Evolutionary conservation across 805 yeast species (phyloP).

Genomic region (Saccharomyces jurei): DNA sequence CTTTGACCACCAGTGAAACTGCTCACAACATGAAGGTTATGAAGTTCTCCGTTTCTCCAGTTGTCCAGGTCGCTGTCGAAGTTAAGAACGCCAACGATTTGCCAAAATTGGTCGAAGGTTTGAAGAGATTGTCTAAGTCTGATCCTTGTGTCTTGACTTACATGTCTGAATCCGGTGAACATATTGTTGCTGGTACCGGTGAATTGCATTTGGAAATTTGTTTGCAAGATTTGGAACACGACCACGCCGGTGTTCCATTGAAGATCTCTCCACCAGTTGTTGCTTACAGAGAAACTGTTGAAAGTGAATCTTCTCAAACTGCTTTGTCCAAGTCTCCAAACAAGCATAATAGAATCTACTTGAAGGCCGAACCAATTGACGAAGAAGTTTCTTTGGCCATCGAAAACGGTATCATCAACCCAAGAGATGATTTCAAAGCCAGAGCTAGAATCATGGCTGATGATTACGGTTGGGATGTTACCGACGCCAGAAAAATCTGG

Average conservation of each 20-base stretch:
- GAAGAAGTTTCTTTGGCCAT: slow-evolving; percentile 91
- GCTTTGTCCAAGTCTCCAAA: slow-evolving; percentile 99
- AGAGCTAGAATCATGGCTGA: slow-evolving; percentile 99
- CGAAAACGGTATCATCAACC: slow-evolving; percentile 83
- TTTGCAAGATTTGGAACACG: slow-evolving; percentile 89
- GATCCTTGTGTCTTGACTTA: slow-evolving; percentile 93
- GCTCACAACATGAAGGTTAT: slow-evolving; percentile 99
- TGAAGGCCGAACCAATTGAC: slow-evolving; percentile 91
- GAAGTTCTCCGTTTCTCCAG: slow-evolving; percentile 99
- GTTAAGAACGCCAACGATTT: slow-evolving; percentile 99
- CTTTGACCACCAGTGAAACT: slow-evolving; percentile 91
- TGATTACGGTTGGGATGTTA: slow-evolving; percentile 98
- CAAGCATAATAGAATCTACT: slow-evolving; percentile 99
- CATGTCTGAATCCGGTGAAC: slow-evolving; percentile 96
- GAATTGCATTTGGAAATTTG: slow-evolving; percentile 99
- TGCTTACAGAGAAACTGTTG: slow-evolving; percentile 97
- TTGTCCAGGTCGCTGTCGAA: slow-evolving; percentile 98
- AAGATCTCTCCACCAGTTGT: slow-evolving; percentile 97
- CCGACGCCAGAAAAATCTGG: slow-evolving; percentile 99
- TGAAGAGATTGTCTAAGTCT: slow-evolving; percentile 98
- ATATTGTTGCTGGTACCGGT: slow-evolving; percentile 99
- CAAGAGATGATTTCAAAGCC: slow-evolving; percentile 97
- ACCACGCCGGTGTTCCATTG: slow-evolving; percentile 99
- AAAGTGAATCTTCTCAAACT: slow-evolving; percentile 84
- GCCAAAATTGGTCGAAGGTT: slow-evolving; percentile 99